Evolutionary conservation across 106 monocot genomes (phyloP).

Genomic region (Agapanthus africanus): DNA sequence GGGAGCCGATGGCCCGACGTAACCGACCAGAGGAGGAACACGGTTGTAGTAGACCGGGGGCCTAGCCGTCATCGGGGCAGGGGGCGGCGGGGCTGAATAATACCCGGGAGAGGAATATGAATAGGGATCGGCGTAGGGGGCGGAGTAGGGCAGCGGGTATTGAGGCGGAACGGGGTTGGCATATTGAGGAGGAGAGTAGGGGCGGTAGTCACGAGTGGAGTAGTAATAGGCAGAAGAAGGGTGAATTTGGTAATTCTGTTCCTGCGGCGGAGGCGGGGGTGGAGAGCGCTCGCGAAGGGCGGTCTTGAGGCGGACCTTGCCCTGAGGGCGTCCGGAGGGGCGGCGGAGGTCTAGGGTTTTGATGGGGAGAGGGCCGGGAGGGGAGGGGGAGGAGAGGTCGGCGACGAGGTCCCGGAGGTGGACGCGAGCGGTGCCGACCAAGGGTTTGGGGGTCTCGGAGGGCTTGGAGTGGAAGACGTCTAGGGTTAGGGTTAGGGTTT

Average conservation of each 20-base stretch:
- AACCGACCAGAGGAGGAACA: constrained; percentile 14
- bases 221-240: constrained; percentile 11
- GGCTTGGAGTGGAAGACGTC: constrained; percentile 95
- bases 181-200: constrained; percentile 20
- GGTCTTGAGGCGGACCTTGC: constrained; percentile 73
- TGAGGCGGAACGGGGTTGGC: not conserved
- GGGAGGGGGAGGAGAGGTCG: constrained; percentile 15
- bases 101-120: constrained; percentile 36
- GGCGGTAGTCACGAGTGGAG: constrained; percentile 30
- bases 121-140: constrained; percentile 14
- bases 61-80: constrained; percentile 1
- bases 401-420: constrained; percentile 35
- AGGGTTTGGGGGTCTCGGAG: constrained; percentile 87
- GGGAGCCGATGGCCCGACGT: constrained; percentile 62
- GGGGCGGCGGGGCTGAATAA: not conserved
- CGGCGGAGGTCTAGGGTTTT: constrained; percentile 64
- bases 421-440: constrained; percentile 58
- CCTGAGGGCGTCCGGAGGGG: constrained; percentile 89
- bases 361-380: constrained; percentile 20
- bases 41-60: constrained; percentile 37
- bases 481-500: constrained; percentile 46
- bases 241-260: constrained; percentile 19
- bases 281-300: constrained; percentile 39
- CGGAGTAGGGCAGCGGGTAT: constrained; percentile 1
- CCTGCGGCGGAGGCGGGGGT: constrained; percentile 5